Evolutionary conservation across 305 asterid genomes (phyloP).

Genomic region (Solanum hybrid): DNA sequence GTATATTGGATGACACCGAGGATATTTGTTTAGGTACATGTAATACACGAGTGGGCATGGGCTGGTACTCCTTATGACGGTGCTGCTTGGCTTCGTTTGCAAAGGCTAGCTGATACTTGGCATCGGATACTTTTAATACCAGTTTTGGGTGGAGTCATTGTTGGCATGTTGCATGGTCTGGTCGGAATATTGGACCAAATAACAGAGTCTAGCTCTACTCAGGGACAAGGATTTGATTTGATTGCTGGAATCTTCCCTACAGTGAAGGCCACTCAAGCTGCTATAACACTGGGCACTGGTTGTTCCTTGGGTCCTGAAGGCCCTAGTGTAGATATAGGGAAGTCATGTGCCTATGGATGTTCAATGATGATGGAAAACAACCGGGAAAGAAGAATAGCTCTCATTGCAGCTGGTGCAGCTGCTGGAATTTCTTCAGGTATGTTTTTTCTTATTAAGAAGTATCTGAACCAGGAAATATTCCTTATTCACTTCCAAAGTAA

Average conservation of each 20-base stretch:
- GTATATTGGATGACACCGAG: slow-evolving; percentile 8
- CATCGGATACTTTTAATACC: slow-evolving; percentile 91
- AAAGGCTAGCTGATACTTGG: slow-evolving; percentile 91
- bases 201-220: slow-evolving; percentile 62
- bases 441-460: neutral
- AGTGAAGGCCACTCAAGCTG: slow-evolving; percentile 89
- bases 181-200: slow-evolving; percentile 78
- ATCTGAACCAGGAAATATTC: neutral
- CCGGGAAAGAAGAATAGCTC: slow-evolving; percentile 89
- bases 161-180: slow-evolving; percentile 93
- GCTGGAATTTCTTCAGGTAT: slow-evolving; percentile 98
- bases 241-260: slow-evolving; percentile 70
- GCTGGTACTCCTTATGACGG: slow-evolving; percentile 99
- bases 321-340: slow-evolving; percentile 96
- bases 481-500: neutral
- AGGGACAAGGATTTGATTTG: slow-evolving; percentile 75
- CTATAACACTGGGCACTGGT: slow-evolving; percentile 91
- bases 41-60: slow-evolving; percentile 97
- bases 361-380: slow-evolving; percentile 92
- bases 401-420: slow-evolving; percentile 98
- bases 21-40: slow-evolving; percentile 56
- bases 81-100: slow-evolving; percentile 95
- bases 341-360: slow-evolving; percentile 90
- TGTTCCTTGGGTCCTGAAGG: slow-evolving; percentile 99
- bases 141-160: slow-evolving; percentile 90